Evolutionary conservation across 2,329 filamentous ascomycete species (phyloP).

Genomic region (Incumbomyces lentus): DNA sequence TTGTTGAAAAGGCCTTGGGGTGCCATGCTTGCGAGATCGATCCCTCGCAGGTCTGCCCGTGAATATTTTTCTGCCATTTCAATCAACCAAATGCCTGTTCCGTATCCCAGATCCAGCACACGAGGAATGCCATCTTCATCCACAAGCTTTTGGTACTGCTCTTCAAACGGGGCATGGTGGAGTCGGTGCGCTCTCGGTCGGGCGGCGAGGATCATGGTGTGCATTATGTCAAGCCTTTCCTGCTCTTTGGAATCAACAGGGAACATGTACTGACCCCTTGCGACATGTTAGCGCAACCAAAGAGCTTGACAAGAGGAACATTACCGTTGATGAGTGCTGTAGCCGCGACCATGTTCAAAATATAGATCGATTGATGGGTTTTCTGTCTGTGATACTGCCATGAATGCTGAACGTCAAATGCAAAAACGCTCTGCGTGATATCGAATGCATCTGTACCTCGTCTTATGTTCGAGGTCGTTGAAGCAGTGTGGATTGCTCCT

Average conservation of each 20-base stretch:
- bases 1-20: slow-evolving; percentile 57
- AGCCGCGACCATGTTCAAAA: slow-evolving; percentile 12
- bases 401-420: not conserved
- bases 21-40: slow-evolving; percentile 54
- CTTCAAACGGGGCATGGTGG: slow-evolving; percentile 30
- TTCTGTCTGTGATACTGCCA: not conserved
- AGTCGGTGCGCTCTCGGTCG: slow-evolving; percentile 37
- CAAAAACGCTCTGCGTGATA: not conserved
- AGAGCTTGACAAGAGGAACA: not conserved
- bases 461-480: not conserved
- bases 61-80: slow-evolving; percentile 65
- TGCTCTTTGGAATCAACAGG: slow-evolving; percentile 70
- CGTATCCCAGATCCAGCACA: slow-evolving; percentile 63
- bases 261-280: slow-evolving; percentile 56
- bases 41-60: slow-evolving; percentile 48
- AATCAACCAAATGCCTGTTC: slow-evolving; percentile 85
- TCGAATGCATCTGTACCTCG: slow-evolving; percentile 4
- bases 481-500: not conserved
- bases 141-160: slow-evolving; percentile 1
- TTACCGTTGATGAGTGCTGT: slow-evolving; percentile 16
- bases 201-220: slow-evolving; percentile 62
- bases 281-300: slow-evolving; percentile 5
- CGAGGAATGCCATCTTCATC: slow-evolving; percentile 24
- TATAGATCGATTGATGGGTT: not conserved
- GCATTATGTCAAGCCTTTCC: slow-evolving; percentile 70